Evolutionary conservation across 2,329 filamentous ascomycete species (phyloP), one percentile per base, ranked within the genome.

Genomic region (Paramyrothecium sp.): DNA sequence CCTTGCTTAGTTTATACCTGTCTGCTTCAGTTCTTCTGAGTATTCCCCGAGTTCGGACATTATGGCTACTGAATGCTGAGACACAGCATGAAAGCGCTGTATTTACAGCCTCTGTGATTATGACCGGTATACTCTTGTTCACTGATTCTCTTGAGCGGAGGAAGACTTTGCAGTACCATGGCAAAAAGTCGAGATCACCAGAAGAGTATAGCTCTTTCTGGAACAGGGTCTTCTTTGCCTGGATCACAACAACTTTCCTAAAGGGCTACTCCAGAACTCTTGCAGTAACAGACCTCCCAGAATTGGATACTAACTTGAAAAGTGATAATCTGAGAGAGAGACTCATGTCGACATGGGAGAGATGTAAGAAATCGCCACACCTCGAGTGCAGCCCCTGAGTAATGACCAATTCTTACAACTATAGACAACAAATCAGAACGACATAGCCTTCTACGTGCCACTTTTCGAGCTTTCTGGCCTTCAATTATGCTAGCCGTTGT

Each of bases 1-100:
- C 67, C 3, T 47, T 68, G 0, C 57, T 69, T 3, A 61, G 57
- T 23, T 41, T 69, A 1, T 67, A 65, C 47, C 46, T 69, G 7
- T 63, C 67, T 0, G 47, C 58, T 1, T 33, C 56, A 2, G 44
- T 54, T 21, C 53, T 69, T 10, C 30, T 67, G 8, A 58, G 56
- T 2, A 60, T 64, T 21, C 56, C 65, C 13, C 55, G 62, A 7
- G 55, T 54, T 8, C 60, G 65, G 38, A 64, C 60, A 38, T 10
- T 38, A 8, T 38, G 33, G 33, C 33, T 38, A 10, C 10, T 38
- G 33, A 16, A 8, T 16, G 33, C 33, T 38, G n/a, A n/a, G n/a
- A n/a, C 33, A 38, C 16, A 16, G 33, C 33, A 8, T 16, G 8
- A 38, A 8, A 16, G 33, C 33, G 33, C 33, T 38, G 33, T 8